Base-by-base conservation (phyloP, 1,284 basidiomycete genomes). In the Stereum hirsutum region DNA sequence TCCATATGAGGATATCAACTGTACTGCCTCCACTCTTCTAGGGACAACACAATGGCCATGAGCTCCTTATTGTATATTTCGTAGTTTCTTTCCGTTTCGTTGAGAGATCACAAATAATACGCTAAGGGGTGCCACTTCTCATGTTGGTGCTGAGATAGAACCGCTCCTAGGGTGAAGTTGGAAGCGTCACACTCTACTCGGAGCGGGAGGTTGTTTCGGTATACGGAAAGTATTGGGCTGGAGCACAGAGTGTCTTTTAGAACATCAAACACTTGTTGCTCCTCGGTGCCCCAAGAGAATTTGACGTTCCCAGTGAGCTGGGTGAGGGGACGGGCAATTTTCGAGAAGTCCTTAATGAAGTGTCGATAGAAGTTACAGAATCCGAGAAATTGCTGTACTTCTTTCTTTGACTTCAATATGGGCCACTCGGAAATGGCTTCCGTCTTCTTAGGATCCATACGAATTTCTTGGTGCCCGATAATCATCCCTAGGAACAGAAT, bases 401-500 rank as follows among this genome's bases (percentile, higher is more conserved):
- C 49, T 5, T 53, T 53, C 2, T 62, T 35, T 0, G 39, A 54
- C 0, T 35, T 47, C 0, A 64, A 67, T 0, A 21, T 20, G 0
- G 61, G 62, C 70, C 70, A 74, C 0, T 44, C 15, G 0, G 25
- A 6, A 6, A 72, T 52, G 0, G 55, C 54, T 0, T 54, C 7
- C 0, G 72, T 45, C 44, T 73, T 73, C 0, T 41, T 41, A 0
- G 52, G 49, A 27, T 67, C 60, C 65, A 72, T 69, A 0, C 28
- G 7, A 1, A 70, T 27, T 0, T 54, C 48, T 1, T 52, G 45
- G 21, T 50, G n/a, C 0, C 33, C 28, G 2, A 72, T 46, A 21
- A 66, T 52, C 28, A 64, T 52, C 0, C 71, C 68, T 0, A 75
- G 51, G 47, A 64, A 74, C 10, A 67, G 58, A 0, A 62, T 50